A percentile compares a stretch with the other conserved stretches of the same genome.
Evolutionary conservation across 176 grass and related monocot genomes (phyloP).

Genomic region (Tillandsia leiboldiana): DNA sequence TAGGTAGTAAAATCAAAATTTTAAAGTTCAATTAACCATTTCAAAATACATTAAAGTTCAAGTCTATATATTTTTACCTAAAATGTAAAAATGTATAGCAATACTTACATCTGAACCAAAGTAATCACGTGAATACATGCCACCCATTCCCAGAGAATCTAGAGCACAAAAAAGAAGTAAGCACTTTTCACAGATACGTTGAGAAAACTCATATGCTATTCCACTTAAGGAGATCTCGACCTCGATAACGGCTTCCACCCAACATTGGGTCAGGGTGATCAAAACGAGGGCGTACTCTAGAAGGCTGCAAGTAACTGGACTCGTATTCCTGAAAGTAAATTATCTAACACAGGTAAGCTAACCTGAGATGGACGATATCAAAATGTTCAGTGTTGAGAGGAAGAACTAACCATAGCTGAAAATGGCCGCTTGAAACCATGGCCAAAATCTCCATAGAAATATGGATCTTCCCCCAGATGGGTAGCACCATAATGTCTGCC

Average conservation of each 20-base stretch:
- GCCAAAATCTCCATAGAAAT: constrained; percentile 21
- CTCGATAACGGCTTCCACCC: constrained; percentile 26
- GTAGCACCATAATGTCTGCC: constrained; percentile 18
- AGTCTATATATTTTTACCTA: too few species aligned
- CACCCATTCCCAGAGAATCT: constrained; percentile 27
- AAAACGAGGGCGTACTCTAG: constrained; percentile 32
- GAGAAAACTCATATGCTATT: neutral
- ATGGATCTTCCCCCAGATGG: constrained; percentile 25
- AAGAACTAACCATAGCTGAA: constrained; percentile 28
- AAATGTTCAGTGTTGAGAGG: neutral
- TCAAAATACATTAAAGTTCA: too few species aligned
- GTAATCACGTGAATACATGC: constrained; percentile 31
- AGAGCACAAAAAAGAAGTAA: constrained; percentile 4
- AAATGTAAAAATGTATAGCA: neutral
- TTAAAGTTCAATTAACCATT: too few species aligned
- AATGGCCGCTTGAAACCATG: constrained; percentile 34
- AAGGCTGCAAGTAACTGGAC: constrained; percentile 31
- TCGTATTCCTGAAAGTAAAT: constrained; percentile 29
- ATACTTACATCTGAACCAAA: constrained; percentile 36
- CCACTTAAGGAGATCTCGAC: constrained; percentile 10
- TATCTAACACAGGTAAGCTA: neutral
- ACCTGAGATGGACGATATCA: neutral
- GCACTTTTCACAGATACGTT: neutral
- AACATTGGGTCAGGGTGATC: constrained; percentile 29
- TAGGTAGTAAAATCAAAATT: too few species aligned